A percentile compares a stretch with the other conserved stretches of the same genome.
phyloP scores from a whole-genome alignment of 495 filamentous ascomycete genomes.

The Neurospora tetraspora region DNA sequence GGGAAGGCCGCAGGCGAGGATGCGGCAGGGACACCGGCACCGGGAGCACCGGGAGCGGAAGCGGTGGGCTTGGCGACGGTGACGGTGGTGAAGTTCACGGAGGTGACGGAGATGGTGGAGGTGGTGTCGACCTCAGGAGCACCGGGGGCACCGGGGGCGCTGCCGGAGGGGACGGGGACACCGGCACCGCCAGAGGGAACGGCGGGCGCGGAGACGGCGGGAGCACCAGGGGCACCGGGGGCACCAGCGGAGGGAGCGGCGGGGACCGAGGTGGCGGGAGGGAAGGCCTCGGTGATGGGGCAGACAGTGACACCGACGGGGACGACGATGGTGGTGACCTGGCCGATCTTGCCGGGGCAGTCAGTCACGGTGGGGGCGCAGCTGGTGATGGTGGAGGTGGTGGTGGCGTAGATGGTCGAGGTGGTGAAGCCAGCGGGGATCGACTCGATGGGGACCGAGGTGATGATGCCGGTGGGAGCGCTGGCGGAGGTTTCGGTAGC shows the following conservation, averaged over 20 bases:
- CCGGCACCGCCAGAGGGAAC: conserved; percentile 1
- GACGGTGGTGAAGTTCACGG: conserved; percentile 15
- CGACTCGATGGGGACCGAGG: conserved; percentile 4
- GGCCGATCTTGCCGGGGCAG: conserved; percentile 41
- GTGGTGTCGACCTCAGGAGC: background rate
- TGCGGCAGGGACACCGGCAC: background rate
- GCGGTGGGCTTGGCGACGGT: conserved; percentile 13
- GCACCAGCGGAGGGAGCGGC: background rate
- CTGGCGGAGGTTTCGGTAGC: conserved; percentile 17
- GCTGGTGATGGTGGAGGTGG: conserved; percentile 43
- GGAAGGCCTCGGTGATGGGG: conserved; percentile 16
- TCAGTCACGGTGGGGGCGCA: conserved; percentile 46
- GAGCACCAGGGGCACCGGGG: background rate
- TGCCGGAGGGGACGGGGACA: background rate
- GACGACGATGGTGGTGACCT: conserved; percentile 29
- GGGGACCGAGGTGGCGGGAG: background rate
- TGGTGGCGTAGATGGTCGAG: conserved; percentile 46
- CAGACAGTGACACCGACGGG: conserved; percentile 27
- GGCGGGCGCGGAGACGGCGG: background rate
- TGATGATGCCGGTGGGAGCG: background rate
- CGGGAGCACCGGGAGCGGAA: background rate
- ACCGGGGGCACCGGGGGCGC: background rate
- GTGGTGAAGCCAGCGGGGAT: conserved; percentile 17
- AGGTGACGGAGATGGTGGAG: conserved; percentile 2
- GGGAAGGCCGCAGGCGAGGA: background rate